These are phyloP conservation scores for Malus sylvestris DNA, from an alignment of 306 rosid genomes.

Conservation along the genomic window DNA sequence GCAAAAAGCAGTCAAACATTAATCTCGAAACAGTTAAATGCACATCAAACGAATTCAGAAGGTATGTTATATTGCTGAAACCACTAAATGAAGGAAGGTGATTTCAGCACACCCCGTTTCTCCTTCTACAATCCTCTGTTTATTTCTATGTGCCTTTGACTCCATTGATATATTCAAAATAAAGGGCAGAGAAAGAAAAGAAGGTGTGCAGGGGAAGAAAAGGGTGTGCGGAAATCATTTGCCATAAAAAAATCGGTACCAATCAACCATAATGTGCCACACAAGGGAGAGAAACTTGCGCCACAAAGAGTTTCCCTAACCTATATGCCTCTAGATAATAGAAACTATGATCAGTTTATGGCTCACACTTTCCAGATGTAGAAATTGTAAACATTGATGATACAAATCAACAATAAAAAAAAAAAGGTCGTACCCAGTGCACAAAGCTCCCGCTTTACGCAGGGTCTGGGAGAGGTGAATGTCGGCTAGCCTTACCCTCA, in stretches of 20 bases:
- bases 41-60: background rate
- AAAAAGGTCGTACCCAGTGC: too few species aligned
- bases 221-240: background rate
- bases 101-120: background rate
- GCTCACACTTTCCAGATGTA: background rate
- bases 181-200: background rate
- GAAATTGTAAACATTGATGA: too few species aligned
- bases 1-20: slow-evolving; percentile 1
- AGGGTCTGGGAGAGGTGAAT: too few species aligned
- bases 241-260: background rate
- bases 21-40: background rate
- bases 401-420: background rate
- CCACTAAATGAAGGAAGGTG: background rate
- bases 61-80: background rate
- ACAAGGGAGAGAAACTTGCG: background rate
- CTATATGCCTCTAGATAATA: background rate
- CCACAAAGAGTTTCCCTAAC: background rate
- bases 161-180: background rate
- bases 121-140: background rate
- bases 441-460: too few species aligned
- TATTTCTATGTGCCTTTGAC: background rate
- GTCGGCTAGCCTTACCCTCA: too few species aligned
- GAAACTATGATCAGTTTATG: background rate
- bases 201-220: background rate
- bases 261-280: background rate